phyloP scores from a whole-genome alignment of 139 green algal species.

The Dunaliella primolecta region DNA sequence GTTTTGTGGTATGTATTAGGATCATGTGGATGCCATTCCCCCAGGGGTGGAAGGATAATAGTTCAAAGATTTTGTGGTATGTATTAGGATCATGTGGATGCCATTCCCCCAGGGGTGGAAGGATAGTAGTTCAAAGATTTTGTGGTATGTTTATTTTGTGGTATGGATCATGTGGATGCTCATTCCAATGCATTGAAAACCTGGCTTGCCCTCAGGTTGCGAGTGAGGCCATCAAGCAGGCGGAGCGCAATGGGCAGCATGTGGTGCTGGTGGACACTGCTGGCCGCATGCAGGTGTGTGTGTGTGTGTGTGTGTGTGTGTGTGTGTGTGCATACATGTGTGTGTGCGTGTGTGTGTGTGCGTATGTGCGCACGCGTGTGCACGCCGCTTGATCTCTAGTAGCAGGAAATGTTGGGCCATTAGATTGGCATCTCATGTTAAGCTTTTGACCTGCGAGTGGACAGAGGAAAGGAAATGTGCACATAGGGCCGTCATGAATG shows the following conservation, averaged over 20 bases:
- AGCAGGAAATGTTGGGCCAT: neutral
- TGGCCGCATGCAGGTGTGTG: conserved; percentile 72
- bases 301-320: neutral
- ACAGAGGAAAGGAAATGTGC: neutral
- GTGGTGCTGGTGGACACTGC: conserved; percentile 98
- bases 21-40: too few species aligned
- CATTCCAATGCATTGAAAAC: too few species aligned
- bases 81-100: too few species aligned
- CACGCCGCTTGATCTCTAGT: neutral
- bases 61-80: too few species aligned
- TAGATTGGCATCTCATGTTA: neutral
- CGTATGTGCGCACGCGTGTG: neutral
- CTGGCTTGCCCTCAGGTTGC: conserved; percentile 72
- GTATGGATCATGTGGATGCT: too few species aligned
- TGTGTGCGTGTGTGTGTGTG: neutral
- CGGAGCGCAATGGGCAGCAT: conserved; percentile 72
- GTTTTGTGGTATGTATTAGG: too few species aligned
- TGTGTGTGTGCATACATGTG: neutral
- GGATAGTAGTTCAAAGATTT: too few species aligned
- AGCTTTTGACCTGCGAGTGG: neutral
- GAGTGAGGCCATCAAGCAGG: conserved; percentile 82
- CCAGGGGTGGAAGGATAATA: too few species aligned
- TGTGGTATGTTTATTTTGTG: too few species aligned
- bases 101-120: too few species aligned
- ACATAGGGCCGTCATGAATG: too few species aligned